Percentiles rank a stretch among this genome's conserved stretches.
Evolutionary conservation across 768 basidiomycete species (phyloP).

Genomic region (Termitomyces sp.): DNA sequence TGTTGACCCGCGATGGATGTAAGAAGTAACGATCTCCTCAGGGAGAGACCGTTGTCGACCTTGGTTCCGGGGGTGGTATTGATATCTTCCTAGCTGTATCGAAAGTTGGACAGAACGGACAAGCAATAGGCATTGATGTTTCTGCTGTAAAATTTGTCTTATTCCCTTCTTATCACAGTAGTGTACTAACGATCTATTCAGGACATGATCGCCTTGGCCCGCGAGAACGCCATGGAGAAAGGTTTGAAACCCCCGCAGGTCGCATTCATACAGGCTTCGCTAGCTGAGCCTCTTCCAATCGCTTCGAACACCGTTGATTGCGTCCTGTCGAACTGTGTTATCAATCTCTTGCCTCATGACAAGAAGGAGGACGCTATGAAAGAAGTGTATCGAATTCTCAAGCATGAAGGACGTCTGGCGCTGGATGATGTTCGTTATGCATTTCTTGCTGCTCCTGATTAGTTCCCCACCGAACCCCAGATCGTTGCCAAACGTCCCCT

Average conservation of each 20-base stretch:
- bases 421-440: slow-evolving; percentile 43
- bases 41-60: slow-evolving; percentile 56
- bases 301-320: slow-evolving; percentile 47
- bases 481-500: slow-evolving; percentile 44
- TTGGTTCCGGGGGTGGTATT: slow-evolving; percentile 55
- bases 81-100: slow-evolving; percentile 52
- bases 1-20: not conserved
- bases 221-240: slow-evolving; percentile 38
- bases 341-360: slow-evolving; percentile 42
- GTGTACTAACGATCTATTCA: slow-evolving; percentile 14
- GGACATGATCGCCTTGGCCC: slow-evolving; percentile 51
- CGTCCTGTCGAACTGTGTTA: slow-evolving; percentile 54
- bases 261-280: slow-evolving; percentile 40
- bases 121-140: slow-evolving; percentile 52
- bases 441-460: not conserved
- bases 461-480: slow-evolving; percentile 21
- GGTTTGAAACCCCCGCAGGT: slow-evolving; percentile 45
- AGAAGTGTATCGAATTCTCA: slow-evolving; percentile 48
- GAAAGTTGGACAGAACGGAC: slow-evolving; percentile 45
- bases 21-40: slow-evolving; percentile 15
- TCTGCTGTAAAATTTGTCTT: slow-evolving; percentile 34
- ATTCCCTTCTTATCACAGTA: not conserved
- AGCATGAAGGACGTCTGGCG: slow-evolving; percentile 52
- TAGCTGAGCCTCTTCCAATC: slow-evolving; percentile 46
- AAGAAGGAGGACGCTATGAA: slow-evolving; percentile 40